A percentile compares a stretch with the other conserved stretches of the same genome.
These are phyloP conservation scores for Aspergillus intermedius DNA, from an alignment of 2,329 filamentous ascomycete genomes.

Conservation along the genomic window DNA sequence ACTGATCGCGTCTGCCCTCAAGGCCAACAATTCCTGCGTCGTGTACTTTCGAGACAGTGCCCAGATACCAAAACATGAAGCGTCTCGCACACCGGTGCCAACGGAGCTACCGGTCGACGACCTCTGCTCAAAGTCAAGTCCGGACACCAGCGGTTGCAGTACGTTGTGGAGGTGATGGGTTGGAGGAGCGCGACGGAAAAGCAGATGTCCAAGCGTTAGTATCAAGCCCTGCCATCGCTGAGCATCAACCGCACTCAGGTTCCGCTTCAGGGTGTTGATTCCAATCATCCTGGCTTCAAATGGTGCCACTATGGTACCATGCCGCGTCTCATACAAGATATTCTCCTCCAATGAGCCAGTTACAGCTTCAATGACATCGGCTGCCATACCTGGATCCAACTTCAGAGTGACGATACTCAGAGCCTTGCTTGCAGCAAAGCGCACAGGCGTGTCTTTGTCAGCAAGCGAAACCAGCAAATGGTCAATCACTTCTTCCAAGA, in stretches of 20 bases:
- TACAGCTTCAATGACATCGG: constrained; percentile 80
- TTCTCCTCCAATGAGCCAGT: constrained; percentile 62
- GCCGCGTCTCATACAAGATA: constrained; percentile 49
- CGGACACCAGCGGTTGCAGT: constrained; percentile 68
- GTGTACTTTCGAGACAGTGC: constrained; percentile 80
- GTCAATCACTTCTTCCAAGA: constrained; percentile 75
- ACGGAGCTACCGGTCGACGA: constrained; percentile 76
- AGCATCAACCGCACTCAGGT: constrained; percentile 70
- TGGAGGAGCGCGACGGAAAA: constrained; percentile 78
- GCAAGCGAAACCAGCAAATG: constrained; percentile 69
- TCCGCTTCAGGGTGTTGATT: constrained; percentile 38
- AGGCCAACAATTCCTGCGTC: constrained; percentile 64
- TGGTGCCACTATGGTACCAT: constrained; percentile 33
- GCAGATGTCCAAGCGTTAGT: constrained; percentile 75
- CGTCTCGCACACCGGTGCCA: constrained; percentile 87
- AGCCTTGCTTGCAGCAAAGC: constrained; percentile 86
- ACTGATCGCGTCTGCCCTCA: constrained; percentile 40
- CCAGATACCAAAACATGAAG: constrained; percentile 95
- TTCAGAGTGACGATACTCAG: constrained; percentile 80
- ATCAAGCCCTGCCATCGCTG: constrained; percentile 89
- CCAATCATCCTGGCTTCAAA: constrained; percentile 26
- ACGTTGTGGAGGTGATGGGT: constrained; percentile 64
- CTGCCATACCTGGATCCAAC: constrained; percentile 71
- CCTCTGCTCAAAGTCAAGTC: constrained; percentile 81
- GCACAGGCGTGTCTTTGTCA: constrained; percentile 85